Evolutionary conservation across 345 rosid genomes (phyloP).

Genomic region (Erucastrum elatum): DNA sequence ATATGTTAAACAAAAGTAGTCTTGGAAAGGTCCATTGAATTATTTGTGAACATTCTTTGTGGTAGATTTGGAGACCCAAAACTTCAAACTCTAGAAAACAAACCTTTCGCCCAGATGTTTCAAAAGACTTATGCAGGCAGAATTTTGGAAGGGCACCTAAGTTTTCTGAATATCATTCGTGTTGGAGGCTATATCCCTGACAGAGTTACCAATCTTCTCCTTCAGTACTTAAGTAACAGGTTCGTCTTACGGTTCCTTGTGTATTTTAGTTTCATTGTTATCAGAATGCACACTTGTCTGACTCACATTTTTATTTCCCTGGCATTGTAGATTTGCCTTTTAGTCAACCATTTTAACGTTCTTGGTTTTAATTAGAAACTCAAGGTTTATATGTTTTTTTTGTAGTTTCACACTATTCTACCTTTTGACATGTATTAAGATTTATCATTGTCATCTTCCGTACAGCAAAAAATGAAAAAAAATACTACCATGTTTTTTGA

Average conservation of each 20-base stretch:
- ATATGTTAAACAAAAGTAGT: background rate
- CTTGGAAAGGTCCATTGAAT: background rate
- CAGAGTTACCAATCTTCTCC: background rate
- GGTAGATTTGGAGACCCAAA: background rate
- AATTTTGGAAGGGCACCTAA: background rate
- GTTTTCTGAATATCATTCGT: background rate
- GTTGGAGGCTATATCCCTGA: background rate
- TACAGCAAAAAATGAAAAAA: background rate
- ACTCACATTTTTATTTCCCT: background rate
- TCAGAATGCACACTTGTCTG: background rate
- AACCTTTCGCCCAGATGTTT: background rate
- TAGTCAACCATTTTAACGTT: background rate
- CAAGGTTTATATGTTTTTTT: background rate
- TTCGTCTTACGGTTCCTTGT: background rate
- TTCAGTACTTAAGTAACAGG: background rate
- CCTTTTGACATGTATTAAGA: background rate
- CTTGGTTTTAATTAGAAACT: background rate
- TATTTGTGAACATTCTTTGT: background rate
- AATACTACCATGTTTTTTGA: too few species aligned
- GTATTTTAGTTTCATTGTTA: background rate
- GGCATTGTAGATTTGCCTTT: background rate
- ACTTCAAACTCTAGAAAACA: background rate
- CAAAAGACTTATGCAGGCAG: background rate
- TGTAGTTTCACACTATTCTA: background rate
- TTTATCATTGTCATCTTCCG: background rate